These are phyloP conservation scores for Rhizopus sp. DNA, from an alignment of 371 early-diverging fungal species.

Conservation along the genomic window DNA sequence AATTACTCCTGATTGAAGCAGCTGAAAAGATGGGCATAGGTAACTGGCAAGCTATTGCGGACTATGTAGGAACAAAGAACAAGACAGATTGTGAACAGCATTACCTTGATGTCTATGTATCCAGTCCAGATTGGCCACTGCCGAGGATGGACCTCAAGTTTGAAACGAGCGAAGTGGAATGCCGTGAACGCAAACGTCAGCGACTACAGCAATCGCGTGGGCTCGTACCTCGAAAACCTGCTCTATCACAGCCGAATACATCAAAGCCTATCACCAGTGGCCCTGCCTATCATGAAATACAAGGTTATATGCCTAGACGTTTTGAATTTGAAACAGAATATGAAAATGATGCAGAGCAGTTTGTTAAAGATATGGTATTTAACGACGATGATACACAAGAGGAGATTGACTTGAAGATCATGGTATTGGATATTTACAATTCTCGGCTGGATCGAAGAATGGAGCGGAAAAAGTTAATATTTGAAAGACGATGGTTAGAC, in stretches of 20 bases:
- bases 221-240: conserved; percentile 32
- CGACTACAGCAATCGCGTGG: conserved; percentile 48
- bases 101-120: conserved; percentile 85
- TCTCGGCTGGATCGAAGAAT: conserved; percentile 81
- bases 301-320: conserved; percentile 98
- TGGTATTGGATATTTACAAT: conserved; percentile 94
- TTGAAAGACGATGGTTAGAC: conserved; percentile 85
- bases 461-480: conserved; percentile 84
- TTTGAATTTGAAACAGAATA: conserved; percentile 97
- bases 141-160: conserved; percentile 64
- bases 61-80: conserved; percentile 90
- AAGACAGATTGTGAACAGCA: conserved; percentile 90
- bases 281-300: conserved; percentile 95
- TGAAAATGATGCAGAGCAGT: conserved; percentile 95
- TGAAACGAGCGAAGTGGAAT: conserved; percentile 44
- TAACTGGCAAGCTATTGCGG: conserved; percentile 96
- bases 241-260: conserved; percentile 26
- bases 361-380: conserved; percentile 93
- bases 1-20: conserved; percentile 92
- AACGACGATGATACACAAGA: conserved; percentile 85
- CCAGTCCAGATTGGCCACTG: conserved; percentile 75
- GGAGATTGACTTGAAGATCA: conserved; percentile 87
- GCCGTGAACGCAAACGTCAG: conserved; percentile 40
- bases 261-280: conserved; percentile 76
- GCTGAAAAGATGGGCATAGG: conserved; percentile 94